Base-by-base conservation (phyloP, 208 protist species). In the Novymonas esmeraldas region DNA sequence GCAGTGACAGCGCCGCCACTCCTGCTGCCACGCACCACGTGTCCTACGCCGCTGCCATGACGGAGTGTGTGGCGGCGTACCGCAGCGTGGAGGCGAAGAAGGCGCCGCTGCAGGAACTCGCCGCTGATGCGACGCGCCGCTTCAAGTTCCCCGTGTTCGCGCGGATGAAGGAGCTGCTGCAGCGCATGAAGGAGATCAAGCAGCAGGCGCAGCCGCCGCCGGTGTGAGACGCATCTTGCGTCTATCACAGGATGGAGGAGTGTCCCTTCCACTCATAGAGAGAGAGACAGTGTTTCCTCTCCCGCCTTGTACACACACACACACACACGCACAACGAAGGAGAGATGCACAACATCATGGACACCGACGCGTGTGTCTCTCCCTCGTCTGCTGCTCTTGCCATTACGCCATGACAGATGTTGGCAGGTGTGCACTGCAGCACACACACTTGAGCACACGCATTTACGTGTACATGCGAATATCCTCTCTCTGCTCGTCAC, bases 121-220 rank as follows among this genome's bases (percentile, higher is more conserved):
- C 90, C 22, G 87, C 87, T 44, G 85, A 92, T 54, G 90, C 90
- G 13, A 96, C 90, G 24, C 71, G 90, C 5, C 87, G 87, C 61
- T 96, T 79, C 64, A 96, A 96, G 72, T 92, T 84, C 20, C 90
- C 90, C 0, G 44, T 96, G 9, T 96, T 96, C 60, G 73, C 77
- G n/a, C 82, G 86, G n/a, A 92, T 93, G 88, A 89, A 90, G 65
- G 82, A 89, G 64, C 72, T 96, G 18, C 73, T 96, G 31, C 76
- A 89, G 75, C 62, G 66, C 2, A 90, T 96, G 70, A 96, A 96
- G 76, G 76, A 85, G 29, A 62, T 94, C 48, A 94, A 94, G 74
- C 78, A 85, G 55, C 18, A 65, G 34, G 29, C 6, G 2, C 18
- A 13, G 29, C 16, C 38, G 18, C n/a, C n/a, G n/a, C n/a, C n/a